Base-by-base conservation (phyloP, 306 rosid genomes). In the Datisca glomerata region DNA sequence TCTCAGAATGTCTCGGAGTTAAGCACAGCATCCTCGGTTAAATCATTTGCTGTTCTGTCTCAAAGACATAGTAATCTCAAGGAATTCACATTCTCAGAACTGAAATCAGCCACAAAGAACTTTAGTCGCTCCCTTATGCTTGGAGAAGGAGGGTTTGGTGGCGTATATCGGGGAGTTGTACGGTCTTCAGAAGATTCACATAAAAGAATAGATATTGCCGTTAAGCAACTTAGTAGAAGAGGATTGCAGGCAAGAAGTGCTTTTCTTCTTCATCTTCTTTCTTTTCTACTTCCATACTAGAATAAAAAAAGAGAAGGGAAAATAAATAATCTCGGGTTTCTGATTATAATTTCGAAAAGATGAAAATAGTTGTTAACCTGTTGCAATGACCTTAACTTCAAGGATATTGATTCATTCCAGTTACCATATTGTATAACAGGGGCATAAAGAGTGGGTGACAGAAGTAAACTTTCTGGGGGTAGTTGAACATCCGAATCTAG, bases 401-500 rank as follows among this genome's bases (percentile, higher is more conserved):
- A 51, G 14, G 11, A 27, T 20, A 37, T 16, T 12, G 39, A 31
- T 18, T 39, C 24, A 49, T 43, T 49, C 22, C 15, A 12, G 13
- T 53, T 25, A 5, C 3, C 24, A 16, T 27, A 16, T 21, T 35
- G 10, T 49, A 36, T 27, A 48, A 51, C 58, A 74, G 82, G 82
- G 82, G 20, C 82, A 74, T 50, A 74, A 70, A 64, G 82, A 74
- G 57, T 74, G 82, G 82, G 78, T 74, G 55, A 74, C 78, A 19
- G 82, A 74, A 66, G 78, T 70, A n/a, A 66, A 74, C 42, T 72
- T 74, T 43, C 47, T 74, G 51, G 82, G 74, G 25, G 62, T 74
- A 13, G 78, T 69, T 12, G 78, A 54, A 32, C 82, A 74, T 55
- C 63, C 44, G 18, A 69, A 74, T 55, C 78, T 74, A 21, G 81